phyloP scores from a whole-genome alignment of 495 filamentous ascomycete genomes.

The Penicillium crystallinum region DNA sequence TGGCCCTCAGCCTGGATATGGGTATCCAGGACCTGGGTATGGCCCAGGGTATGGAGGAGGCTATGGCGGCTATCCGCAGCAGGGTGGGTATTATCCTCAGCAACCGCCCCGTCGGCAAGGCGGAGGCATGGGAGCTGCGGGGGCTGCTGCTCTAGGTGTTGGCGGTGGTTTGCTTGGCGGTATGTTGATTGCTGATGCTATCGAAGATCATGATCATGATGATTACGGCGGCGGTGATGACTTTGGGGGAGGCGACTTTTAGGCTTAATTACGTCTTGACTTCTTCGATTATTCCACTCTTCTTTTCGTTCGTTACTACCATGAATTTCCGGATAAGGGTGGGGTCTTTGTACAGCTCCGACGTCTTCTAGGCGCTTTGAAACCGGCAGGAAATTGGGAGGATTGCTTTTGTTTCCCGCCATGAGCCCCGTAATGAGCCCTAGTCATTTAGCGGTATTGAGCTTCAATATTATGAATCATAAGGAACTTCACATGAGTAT shows the following conservation, averaged over 20 bases:
- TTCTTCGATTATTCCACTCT: constrained; percentile 1
- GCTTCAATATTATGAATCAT: neutral
- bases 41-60: constrained; percentile 18
- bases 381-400: neutral
- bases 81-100: constrained; percentile 41
- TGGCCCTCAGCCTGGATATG: constrained; percentile 34
- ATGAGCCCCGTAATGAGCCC: neutral
- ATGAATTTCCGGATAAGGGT: neutral
- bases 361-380: constrained; percentile 6
- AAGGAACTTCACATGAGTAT: constrained; percentile 1
- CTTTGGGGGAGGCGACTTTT: constrained; percentile 52
- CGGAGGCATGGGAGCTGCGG: constrained; percentile 59
- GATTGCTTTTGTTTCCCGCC: constrained; percentile 9
- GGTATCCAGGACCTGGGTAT: constrained; percentile 32
- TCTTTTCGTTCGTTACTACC: neutral
- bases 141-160: constrained; percentile 69
- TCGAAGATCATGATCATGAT: constrained; percentile 48
- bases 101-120: constrained; percentile 23
- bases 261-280: constrained; percentile 17
- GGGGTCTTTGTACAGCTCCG: neutral
- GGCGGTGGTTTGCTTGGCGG: constrained; percentile 75
- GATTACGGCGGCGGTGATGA: constrained; percentile 35
- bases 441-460: neutral
- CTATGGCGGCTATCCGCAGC: constrained; percentile 35
- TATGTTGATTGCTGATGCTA: constrained; percentile 57